A percentile compares a stretch with the other conserved stretches of the same genome.
Conservation (phyloP, 176 grass and related monocot genomes). For the Rhynchospora pubera region DNA sequence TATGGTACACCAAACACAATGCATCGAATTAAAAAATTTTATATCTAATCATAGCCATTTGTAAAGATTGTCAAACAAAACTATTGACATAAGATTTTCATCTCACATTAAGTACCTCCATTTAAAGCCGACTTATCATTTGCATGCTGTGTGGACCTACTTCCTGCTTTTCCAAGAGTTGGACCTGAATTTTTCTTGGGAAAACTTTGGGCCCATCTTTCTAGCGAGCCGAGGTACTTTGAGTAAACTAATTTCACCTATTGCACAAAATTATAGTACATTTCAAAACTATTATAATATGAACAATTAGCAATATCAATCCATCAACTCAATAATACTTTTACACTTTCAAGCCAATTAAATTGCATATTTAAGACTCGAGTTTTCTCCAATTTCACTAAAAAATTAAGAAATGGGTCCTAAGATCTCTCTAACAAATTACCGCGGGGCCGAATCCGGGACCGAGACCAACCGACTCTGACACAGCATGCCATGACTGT, state of each 20-base stretch:
- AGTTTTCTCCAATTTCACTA: too few species aligned
- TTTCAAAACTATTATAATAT: not conserved
- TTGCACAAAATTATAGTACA: not conserved
- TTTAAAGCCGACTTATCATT: not conserved
- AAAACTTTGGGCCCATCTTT: not conserved
- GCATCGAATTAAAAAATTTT: not conserved
- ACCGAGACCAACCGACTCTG: not conserved
- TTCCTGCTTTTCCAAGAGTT: not conserved
- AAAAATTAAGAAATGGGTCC: not conserved
- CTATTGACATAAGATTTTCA: not conserved
- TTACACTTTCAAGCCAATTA: not conserved
- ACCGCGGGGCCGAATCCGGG: constrained; percentile 4
- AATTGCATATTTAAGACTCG: not conserved
- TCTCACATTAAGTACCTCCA: not conserved
- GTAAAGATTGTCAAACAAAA: not conserved
- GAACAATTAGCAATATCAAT: not conserved
- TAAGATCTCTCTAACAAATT: not conserved
- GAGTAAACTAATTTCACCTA: constrained; percentile 17
- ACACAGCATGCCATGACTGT: constrained; percentile 3
- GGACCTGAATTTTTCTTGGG: not conserved
- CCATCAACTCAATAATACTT: not conserved
- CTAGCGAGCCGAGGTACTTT: constrained; percentile 1
- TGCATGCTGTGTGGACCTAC: not conserved
- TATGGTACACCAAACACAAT: not conserved
- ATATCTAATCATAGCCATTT: not conserved